Conservation (phyloP, 2,329 filamentous ascomycete genomes). For the Fusarium annulatum region DNA sequence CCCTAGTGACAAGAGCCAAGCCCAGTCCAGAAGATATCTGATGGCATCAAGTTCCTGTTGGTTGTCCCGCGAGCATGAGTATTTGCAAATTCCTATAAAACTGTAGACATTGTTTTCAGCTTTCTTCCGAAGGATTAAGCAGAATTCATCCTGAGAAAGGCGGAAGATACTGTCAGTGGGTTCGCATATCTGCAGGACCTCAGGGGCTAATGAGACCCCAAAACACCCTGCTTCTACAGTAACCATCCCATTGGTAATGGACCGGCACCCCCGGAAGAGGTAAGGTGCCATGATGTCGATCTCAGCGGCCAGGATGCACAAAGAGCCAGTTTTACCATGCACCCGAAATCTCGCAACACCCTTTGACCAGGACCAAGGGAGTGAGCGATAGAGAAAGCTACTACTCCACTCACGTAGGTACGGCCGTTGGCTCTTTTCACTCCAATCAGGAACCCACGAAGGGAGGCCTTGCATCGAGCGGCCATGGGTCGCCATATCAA, state of each 20-base stretch:
- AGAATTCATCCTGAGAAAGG: fast-evolving
- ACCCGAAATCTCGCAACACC: not conserved
- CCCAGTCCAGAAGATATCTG: not conserved
- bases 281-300: not conserved
- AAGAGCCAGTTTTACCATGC: not conserved
- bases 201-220: fast-evolving
- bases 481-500: not conserved
- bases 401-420: not conserved
- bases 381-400: fast-evolving
- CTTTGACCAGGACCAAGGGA: fast-evolving
- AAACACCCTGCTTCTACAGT: not conserved
- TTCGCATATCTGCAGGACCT: not conserved
- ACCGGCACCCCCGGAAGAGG: not conserved
- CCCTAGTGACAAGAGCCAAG: not conserved
- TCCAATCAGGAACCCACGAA: slow-evolving; percentile 4
- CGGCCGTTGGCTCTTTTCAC: not conserved
- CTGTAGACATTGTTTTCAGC: not conserved
- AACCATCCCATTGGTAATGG: not conserved
- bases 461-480: not conserved
- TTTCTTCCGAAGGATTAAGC: not conserved
- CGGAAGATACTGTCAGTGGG: not conserved
- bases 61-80: too few relatives aligned
- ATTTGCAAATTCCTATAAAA: not conserved
- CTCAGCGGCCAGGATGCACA: not conserved
- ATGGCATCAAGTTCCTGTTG: fast-evolving